phyloP scores from a whole-genome alignment of 257 asterid genomes.

The Penstemon davidsonii region DNA sequence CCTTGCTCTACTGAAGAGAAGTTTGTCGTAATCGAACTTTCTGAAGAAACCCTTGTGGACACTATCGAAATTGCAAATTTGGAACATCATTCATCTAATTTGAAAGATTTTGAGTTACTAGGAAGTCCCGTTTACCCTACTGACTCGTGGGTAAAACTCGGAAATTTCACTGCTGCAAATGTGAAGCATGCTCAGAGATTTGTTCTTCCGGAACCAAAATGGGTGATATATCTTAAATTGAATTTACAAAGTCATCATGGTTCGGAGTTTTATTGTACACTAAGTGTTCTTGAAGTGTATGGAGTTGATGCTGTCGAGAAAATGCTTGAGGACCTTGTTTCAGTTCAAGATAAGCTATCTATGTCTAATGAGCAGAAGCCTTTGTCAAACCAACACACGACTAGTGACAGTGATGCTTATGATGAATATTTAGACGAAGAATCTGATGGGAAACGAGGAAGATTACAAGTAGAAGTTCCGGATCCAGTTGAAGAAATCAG shows the following conservation, averaged over 20 bases:
- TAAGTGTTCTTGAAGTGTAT: constrained; percentile 79
- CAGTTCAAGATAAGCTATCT: constrained; percentile 56
- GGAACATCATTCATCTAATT: constrained; percentile 89
- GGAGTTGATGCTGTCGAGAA: constrained; percentile 97
- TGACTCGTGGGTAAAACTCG: constrained; percentile 80
- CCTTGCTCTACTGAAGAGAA: constrained; percentile 92
- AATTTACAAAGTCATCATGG: constrained; percentile 76
- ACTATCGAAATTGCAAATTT: constrained; percentile 77
- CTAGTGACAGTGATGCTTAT: constrained; percentile 39
- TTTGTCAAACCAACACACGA: constrained; percentile 33
- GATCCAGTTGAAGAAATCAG: constrained; percentile 78
- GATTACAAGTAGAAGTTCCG: constrained; percentile 44
- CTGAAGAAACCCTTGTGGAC: constrained; percentile 88
- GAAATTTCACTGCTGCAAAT: constrained; percentile 75
- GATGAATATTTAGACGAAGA: constrained; percentile 47
- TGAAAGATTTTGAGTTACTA: constrained; percentile 74
- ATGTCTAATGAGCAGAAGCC: constrained; percentile 44
- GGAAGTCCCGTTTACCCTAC: constrained; percentile 93
- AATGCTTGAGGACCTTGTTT: constrained; percentile 91
- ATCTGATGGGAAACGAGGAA: constrained; percentile 45
- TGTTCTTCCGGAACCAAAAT: constrained; percentile 80
- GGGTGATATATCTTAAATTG: constrained; percentile 84
- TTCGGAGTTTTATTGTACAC: constrained; percentile 89
- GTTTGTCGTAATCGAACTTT: constrained; percentile 84
- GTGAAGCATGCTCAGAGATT: constrained; percentile 76